Evolutionary conservation across 2,329 filamentous ascomycete genomes (phyloP), one percentile per base, ranked within the genome.

Genomic region (Fusarium nanum): DNA sequence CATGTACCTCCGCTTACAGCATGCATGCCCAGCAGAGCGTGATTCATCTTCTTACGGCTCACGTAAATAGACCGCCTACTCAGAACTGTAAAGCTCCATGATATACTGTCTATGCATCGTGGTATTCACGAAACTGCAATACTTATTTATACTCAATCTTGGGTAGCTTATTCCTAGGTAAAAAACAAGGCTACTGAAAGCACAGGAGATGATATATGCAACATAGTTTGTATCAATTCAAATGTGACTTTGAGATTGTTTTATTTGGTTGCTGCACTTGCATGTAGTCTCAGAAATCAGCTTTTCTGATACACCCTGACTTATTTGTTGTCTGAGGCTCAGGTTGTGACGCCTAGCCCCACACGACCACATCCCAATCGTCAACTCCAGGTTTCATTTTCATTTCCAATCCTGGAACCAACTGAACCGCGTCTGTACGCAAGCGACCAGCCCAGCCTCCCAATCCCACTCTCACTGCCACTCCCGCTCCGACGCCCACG

Each of bases 341-440:
- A 27, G 49, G 65, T 58, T 57, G 61, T 63, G 48, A 60, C 56
- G 50, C 60, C 42, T 41, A 41, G 73, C 67, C 70, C 73, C 73
- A 75, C 73, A 68, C 73, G 65, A 62, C 68, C 62, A 74, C 69
- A 58, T 67, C 70, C 66, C 56, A 67, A 56, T 44, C 65, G 48
- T 71, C 54, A 37, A 56, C 60, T 63, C 67, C 57, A 74, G 64
- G 70, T 71, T 74, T 67, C 64, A 70, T 71, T 75, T 62, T 67
- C 64, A 70, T 71, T 75, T 64, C 64, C 66, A 73, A 75, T 67
- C 73, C 73, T 67, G 67, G 73, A 61, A 64, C 60, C 45, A 59
- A 72, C 73, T 73, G 68, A 50, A 72, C 73, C 73, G 68, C 72
- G 72, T 75, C 68, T 58, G 67, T 73, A 61, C 63, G 64, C 61